Base-by-base conservation (phyloP, 1,284 basidiomycete genomes). In the Puccinia hordei region DNA sequence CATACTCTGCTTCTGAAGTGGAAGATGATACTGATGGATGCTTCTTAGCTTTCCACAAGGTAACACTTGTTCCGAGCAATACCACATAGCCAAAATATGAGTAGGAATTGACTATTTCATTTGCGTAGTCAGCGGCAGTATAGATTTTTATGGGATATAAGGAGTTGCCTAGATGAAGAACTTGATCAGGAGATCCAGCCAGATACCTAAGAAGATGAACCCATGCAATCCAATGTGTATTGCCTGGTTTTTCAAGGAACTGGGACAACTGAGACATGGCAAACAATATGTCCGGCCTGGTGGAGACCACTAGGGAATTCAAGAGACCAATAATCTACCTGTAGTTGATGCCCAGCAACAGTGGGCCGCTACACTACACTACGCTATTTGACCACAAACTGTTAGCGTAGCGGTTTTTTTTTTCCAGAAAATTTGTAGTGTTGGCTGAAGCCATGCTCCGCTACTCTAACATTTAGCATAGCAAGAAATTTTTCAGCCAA, bases 181-280 rank as follows among this genome's bases (percentile, higher is more conserved):
- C 30, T 9, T 17, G 6, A 44, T 71, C 24, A 12, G 30, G 10
- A 27, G 68, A 44, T 9, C 15, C 68, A 41, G 8, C 9, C 5
- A 71, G 30, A 71, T 71, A 71, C 15, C 68, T 17, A 13, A 71
- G 30, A 12, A 71, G 12, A 46, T 71, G 68, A 41, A 71, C 12
- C 4, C 22, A 17, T 12, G 68, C 68, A 15, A 10, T 9, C 68
- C 68, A 71, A 22, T 71, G 68, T n/a, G 5, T 46, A 13, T 9
- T 44, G 5, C 38, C 68, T 13, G 68, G 68, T 5, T 24, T 22
- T 44, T n/a, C n/a, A n/a, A n/a, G n/a, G n/a, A n/a, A n/a, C n/a
- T n/a, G n/a, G n/a, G n/a, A n/a, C n/a, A n/a, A 27, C 17, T 27
- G 35, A 41, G n/a, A 35, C 41, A 71, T 30, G 41, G 68, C 13